These are phyloP conservation scores for Achaetomiella virescens DNA, from an alignment of 495 filamentous ascomycete species.

Conservation along the genomic window DNA sequence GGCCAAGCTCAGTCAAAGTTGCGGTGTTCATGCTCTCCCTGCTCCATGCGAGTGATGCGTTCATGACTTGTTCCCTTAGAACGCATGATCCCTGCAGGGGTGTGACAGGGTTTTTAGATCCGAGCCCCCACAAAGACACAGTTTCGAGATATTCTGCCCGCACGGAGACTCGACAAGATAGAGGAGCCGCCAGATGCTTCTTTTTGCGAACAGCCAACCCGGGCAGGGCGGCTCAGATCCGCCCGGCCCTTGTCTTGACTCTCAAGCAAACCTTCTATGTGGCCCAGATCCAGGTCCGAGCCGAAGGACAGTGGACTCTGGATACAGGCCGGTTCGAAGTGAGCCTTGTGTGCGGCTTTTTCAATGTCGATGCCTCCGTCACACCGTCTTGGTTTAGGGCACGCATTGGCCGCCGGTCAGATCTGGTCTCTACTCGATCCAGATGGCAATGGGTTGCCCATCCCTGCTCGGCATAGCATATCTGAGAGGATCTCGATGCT, in stretches of 20 bases:
- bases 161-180: constrained; percentile 25
- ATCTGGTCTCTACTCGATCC: constrained; percentile 19
- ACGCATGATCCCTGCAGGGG: constrained; percentile 20
- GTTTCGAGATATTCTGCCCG: constrained; percentile 10
- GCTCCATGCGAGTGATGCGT: constrained; percentile 23
- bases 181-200: constrained; percentile 12
- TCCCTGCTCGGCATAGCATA: too few species aligned
- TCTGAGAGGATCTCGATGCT: constrained; percentile 2
- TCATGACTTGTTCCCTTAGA: neutral
- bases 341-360: constrained; percentile 21
- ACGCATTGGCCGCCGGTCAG: constrained; percentile 12
- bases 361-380: constrained; percentile 12
- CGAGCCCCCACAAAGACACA: constrained; percentile 22
- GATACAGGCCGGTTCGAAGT: constrained; percentile 28
- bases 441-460: constrained; percentile 15
- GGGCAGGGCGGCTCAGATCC: constrained; percentile 14
- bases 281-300: constrained; percentile 21
- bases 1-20: constrained; percentile 23
- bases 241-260: neutral
- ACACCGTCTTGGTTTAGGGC: constrained; percentile 6
- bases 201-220: constrained; percentile 14
- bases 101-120: constrained; percentile 17
- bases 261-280: constrained; percentile 18
- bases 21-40: constrained; percentile 16
- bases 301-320: constrained; percentile 20